Evolutionary conservation across 306 rosid genomes (phyloP), one percentile per base, ranked within the genome.

Genomic region (Alnus rubra): DNA sequence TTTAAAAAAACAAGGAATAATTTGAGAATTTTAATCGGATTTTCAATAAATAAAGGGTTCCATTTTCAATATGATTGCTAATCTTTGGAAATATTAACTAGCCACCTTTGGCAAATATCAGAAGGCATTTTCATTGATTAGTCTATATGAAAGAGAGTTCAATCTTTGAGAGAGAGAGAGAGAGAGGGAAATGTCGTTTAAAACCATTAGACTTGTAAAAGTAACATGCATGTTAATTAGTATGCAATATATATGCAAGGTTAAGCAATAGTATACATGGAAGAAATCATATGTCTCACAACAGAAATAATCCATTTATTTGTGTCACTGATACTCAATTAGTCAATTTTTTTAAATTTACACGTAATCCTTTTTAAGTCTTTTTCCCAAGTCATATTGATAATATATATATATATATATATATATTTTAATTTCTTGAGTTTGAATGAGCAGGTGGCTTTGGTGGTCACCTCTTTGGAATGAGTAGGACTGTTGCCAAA

Each of bases 381-480:
- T 77, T 74, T 48, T 69, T 28, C 55, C 70, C 30, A 16, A 14
- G 50, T 67, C 30, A 67, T 37, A 9, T 69, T 51, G 28, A 35
- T 69, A 47, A 76, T 52, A 14, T 33, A 44, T 77, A 9, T 64
- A 37, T 33, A 44, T 77, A 9, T 64, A 37, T 23, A 23, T 23
- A 23, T 23, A 23, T 23, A 23, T 23, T 23, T 23, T 23, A 0
- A 0, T 60, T 81, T 44, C 58, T 56, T 28, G 37, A 60, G 55
- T 79, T 76, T 84, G 56, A 50, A 70, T 77, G 84, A 48, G 64
- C 55, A 87, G 90, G 90, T 51, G 90, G 90, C 9, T 87, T 82
- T 78, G 90, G 90, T 45, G 77, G 82, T 79, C 84, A 87, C 81
- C 77, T 87, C 45, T 87, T 84, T 77, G 90, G 53, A 58, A 87